A percentile compares a stretch with the other conserved stretches of the same genome.
phyloP scores from a whole-genome alignment of 352 stramenopile species.

The Pythium volutum region DNA sequence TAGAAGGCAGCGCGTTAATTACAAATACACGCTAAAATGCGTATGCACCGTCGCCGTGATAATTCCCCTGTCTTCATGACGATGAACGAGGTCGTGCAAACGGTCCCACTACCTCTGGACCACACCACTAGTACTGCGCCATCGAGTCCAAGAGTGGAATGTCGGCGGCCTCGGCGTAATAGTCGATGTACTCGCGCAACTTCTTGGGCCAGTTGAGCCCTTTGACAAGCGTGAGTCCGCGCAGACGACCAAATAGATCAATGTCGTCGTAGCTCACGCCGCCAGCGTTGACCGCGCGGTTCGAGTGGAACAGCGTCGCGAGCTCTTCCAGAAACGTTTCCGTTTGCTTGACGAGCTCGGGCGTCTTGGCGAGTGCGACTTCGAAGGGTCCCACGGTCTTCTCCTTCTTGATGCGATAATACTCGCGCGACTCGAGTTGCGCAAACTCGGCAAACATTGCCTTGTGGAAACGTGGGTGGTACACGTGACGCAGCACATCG shows the following conservation, averaged over 20 bases:
- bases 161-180: constrained; percentile 40
- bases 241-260: constrained; percentile 45
- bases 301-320: constrained; percentile 36
- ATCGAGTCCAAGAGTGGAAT: constrained; percentile 48
- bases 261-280: constrained; percentile 56
- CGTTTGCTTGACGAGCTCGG: constrained; percentile 36
- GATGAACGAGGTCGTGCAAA: too few relatives aligned
- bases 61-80: too few relatives aligned
- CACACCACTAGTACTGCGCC: constrained; percentile 15
- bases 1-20: too few relatives aligned
- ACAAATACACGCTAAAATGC: too few relatives aligned
- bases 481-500: constrained; percentile 31
- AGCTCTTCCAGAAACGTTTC: constrained; percentile 42
- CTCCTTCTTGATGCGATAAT: constrained; percentile 57
- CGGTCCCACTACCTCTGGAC: neutral
- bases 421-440: constrained; percentile 40
- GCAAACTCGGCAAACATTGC: constrained; percentile 49
- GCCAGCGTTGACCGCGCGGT: constrained; percentile 37
- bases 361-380: constrained; percentile 23
- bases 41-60: too few relatives aligned
- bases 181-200: constrained; percentile 45
- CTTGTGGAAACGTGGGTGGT: constrained; percentile 42
- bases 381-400: constrained; percentile 38
- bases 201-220: constrained; percentile 43
- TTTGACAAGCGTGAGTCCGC: constrained; percentile 54